Percentiles rank a stretch among this genome's conserved stretches.
Evolutionary conservation across 192 early-diverging fungal species (phyloP).

Genomic region (Radiomyces spectabilis): DNA sequence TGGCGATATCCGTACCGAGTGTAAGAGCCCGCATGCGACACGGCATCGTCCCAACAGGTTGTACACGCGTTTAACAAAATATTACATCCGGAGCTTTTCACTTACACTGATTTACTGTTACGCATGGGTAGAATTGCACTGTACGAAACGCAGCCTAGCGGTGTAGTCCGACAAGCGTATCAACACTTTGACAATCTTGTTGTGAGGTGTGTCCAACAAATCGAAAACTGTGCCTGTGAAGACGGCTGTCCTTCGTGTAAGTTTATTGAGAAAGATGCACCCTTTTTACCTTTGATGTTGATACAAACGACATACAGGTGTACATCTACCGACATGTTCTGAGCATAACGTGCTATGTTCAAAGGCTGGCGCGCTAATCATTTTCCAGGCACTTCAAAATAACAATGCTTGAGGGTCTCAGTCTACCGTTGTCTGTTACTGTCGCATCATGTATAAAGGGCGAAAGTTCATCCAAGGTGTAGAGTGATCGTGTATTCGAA

Average conservation of each 20-base stretch:
- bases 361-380: constrained; percentile 38
- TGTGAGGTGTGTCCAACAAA: constrained; percentile 17
- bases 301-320: constrained; percentile 4
- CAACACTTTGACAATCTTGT: constrained; percentile 26
- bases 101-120: neutral
- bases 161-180: constrained; percentile 33
- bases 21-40: constrained; percentile 41
- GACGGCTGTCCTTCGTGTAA: constrained; percentile 44
- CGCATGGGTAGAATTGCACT: constrained; percentile 27
- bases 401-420: no score
- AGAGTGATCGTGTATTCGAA: no score
- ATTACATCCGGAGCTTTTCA: neutral
- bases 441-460: no score
- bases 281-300: neutral
- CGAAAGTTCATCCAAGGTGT: no score
- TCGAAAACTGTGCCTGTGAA: constrained; percentile 37
- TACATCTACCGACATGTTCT: constrained; percentile 31
- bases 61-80: no score
- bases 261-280: neutral
- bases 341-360: constrained; percentile 34
- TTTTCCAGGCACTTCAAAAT: constrained; percentile 27
- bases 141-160: constrained; percentile 33
- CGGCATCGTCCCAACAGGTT: constrained; percentile 35
- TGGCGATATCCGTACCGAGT: constrained; percentile 39
- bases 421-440: no score